phyloP scores from a whole-genome alignment of 2,329 filamentous ascomycete species.

The Elsinoe ampelina region DNA sequence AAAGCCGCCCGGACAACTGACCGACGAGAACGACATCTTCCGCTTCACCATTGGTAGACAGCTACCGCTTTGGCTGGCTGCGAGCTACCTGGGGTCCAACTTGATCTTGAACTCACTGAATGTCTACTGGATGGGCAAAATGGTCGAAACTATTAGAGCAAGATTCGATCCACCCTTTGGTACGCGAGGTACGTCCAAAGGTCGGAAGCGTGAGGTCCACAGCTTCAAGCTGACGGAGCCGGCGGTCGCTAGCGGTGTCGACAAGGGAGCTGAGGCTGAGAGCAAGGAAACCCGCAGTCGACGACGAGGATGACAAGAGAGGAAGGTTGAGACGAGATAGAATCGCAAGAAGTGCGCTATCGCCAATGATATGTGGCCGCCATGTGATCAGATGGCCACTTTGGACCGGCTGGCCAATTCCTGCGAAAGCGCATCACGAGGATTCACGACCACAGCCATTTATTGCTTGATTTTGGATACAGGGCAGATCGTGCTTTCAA shows the following conservation, averaged over 20 bases:
- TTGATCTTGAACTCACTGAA: constrained; percentile 66
- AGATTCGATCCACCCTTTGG: constrained; percentile 55
- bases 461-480: not conserved
- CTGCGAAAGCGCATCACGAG: not conserved
- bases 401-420: too few species aligned
- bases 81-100: constrained; percentile 60
- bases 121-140: constrained; percentile 79
- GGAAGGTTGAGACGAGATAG: not conserved
- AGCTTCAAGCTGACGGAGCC: constrained; percentile 18
- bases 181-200: constrained; percentile 29
- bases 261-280: constrained; percentile 23
- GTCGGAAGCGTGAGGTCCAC: constrained; percentile 19
- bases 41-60: constrained; percentile 35
- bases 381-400: too few species aligned
- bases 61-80: constrained; percentile 61
- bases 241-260: constrained; percentile 19
- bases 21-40: constrained; percentile 34
- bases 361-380: not conserved
- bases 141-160: constrained; percentile 71
- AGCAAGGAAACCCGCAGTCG: constrained; percentile 13
- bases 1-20: not conserved
- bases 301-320: not conserved
- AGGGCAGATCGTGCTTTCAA: not conserved
- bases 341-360: not conserved
- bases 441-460: not conserved